phyloP scores from a whole-genome alignment of 1,139 yeast species.

The Fermentozyma sake region DNA sequence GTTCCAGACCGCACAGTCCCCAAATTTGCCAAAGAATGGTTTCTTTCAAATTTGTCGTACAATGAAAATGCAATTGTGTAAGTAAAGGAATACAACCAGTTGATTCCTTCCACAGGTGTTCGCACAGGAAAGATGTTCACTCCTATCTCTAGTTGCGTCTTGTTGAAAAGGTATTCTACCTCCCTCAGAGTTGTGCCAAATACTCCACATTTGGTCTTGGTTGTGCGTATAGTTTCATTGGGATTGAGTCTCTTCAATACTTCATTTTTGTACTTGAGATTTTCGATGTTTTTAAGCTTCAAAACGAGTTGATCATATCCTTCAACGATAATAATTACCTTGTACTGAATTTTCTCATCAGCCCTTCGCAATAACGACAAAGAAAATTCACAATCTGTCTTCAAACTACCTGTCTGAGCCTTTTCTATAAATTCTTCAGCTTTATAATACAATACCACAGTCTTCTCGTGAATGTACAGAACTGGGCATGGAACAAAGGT shows the following conservation, averaged over 20 bases:
- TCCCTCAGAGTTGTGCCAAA: constrained; percentile 33
- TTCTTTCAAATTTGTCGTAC: constrained; percentile 54
- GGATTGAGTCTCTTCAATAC: constrained; percentile 25
- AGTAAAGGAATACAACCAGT: constrained; percentile 54
- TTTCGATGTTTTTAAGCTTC: constrained; percentile 41
- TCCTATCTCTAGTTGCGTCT: constrained; percentile 27
- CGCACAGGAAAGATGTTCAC: constrained; percentile 47
- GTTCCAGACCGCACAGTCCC: constrained; percentile 53
- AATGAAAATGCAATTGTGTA: constrained; percentile 50
- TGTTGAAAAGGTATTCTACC: constrained; percentile 25
- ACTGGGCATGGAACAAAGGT: constrained; percentile 50
- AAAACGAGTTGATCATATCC: constrained; percentile 44
- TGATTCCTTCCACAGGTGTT: constrained; percentile 43
- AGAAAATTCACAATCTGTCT: constrained; percentile 16
- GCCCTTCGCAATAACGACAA: constrained; percentile 13
- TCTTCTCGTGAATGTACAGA: constrained; percentile 37
- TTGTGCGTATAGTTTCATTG: constrained; percentile 1
- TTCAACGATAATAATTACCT: constrained; percentile 43
- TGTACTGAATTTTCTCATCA: constrained; percentile 7
- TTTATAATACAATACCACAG: constrained; percentile 39
- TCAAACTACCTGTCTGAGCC: constrained; percentile 23
- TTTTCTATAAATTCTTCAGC: constrained; percentile 40
- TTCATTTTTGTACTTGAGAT: constrained; percentile 39
- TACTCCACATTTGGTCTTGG: constrained; percentile 3
- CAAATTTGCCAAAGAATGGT: constrained; percentile 49